Percentiles rank a stretch among this genome's conserved stretches.
Evolutionary conservation across 441 rosid genomes (phyloP).

Genomic region (Arabidopsis hybrid): DNA sequence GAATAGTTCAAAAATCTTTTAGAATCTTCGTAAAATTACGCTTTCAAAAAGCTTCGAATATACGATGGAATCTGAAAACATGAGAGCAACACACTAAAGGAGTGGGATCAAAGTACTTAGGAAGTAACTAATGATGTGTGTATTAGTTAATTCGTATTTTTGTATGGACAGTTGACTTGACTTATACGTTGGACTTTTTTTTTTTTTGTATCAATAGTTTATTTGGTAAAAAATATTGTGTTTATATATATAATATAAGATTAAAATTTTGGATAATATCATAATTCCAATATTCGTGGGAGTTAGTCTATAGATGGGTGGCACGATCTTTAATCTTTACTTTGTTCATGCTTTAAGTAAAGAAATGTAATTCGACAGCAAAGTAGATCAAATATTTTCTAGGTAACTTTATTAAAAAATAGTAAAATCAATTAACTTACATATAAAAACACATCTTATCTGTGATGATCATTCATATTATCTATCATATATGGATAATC

Average conservation of each 20-base stretch:
- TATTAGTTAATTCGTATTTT: not conserved
- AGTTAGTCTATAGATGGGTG: not conserved
- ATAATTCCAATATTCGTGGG: not conserved
- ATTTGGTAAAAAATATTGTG: not conserved
- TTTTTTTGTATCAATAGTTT: not conserved
- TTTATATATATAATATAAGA: not conserved
- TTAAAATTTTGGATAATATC: conserved; percentile 1
- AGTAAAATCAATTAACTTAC: not conserved
- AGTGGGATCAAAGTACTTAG: conserved; percentile 33
- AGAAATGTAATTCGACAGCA: conserved; percentile 2
- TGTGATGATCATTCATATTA: not conserved
- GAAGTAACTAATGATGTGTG: not conserved
- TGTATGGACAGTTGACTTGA: conserved; percentile 24
- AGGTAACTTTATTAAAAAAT: not conserved
- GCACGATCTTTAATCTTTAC: conserved; percentile 30
- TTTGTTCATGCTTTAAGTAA: not conserved
- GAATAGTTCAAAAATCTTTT: not conserved
- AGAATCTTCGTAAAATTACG: conserved; percentile 4
- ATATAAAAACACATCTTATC: not conserved
- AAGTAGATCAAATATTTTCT: not conserved
- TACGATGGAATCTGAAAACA: conserved; percentile 30
- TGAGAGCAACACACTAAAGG: conserved; percentile 34
- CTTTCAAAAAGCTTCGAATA: not conserved
- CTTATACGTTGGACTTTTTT: not conserved
- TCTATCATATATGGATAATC: conserved; percentile 1